These are phyloP conservation scores for Penicillium subrubescens DNA, from an alignment of 495 filamentous ascomycete genomes.

Conservation along the genomic window DNA sequence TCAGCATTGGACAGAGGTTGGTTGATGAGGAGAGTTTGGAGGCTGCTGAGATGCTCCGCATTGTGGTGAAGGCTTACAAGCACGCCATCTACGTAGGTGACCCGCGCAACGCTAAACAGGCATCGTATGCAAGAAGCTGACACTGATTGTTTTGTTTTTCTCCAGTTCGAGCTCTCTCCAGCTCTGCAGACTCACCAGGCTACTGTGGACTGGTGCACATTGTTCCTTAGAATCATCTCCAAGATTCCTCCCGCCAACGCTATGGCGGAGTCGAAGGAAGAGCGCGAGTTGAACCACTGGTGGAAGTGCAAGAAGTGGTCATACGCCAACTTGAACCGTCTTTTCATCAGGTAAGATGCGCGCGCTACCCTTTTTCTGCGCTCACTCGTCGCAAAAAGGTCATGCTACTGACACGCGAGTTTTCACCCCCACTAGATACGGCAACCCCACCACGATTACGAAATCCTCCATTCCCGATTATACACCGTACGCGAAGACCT, in stretches of 20 bases:
- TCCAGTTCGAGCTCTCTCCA: constrained; percentile 81
- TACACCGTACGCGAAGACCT: constrained; percentile 79
- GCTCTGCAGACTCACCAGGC: constrained; percentile 74
- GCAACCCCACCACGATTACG: constrained; percentile 72
- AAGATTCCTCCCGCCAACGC: constrained; percentile 80
- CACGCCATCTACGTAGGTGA: constrained; percentile 90
- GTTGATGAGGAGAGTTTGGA: constrained; percentile 89
- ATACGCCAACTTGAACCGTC: constrained; percentile 92
- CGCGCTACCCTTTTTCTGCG: neutral
- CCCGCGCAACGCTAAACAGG: neutral
- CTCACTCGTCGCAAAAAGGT: neutral
- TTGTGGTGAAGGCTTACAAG: constrained; percentile 94
- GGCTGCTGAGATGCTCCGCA: constrained; percentile 94
- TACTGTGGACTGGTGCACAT: constrained; percentile 91
- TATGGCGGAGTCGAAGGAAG: constrained; percentile 79
- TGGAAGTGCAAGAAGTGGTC: constrained; percentile 99
- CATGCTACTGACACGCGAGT: constrained; percentile 13
- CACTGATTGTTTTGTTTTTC: neutral
- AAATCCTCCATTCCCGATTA: constrained; percentile 72
- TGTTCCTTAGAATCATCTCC: constrained; percentile 86
- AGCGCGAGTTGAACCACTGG: constrained; percentile 93
- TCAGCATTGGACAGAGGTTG: constrained; percentile 81
- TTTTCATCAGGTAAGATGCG: constrained; percentile 79
- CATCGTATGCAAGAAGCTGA: constrained; percentile 15
- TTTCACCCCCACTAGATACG: constrained; percentile 62